Evolutionary conservation across 805 yeast species (phyloP).

Genomic region (Myxozyma neotropica): DNA sequence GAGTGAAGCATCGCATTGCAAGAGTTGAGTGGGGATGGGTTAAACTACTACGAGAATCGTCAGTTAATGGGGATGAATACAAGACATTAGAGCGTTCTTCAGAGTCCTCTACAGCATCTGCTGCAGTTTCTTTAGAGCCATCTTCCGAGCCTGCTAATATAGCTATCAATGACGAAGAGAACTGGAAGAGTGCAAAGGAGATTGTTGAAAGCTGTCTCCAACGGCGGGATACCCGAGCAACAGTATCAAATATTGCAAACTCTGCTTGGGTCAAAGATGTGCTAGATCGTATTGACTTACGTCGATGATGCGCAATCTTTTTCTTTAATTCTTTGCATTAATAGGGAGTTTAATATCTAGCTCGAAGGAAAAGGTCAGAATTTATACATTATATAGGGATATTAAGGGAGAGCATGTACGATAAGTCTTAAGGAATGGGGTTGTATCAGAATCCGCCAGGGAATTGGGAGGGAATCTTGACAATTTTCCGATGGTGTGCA

Average conservation of each 20-base stretch:
- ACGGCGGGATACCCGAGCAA: conserved; percentile 51
- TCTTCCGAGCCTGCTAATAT: too few species aligned
- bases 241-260: conserved; percentile 43
- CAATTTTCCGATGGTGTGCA: too few species aligned
- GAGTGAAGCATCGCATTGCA: conserved; percentile 86
- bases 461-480: too few species aligned
- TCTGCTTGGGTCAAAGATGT: conserved; percentile 45
- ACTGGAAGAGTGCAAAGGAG: conserved; percentile 51
- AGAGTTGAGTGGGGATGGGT: conserved; percentile 91
- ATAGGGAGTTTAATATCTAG: neutral
- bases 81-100: conserved; percentile 30
- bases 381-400: too few species aligned
- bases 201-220: conserved; percentile 56
- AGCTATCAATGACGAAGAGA: neutral
- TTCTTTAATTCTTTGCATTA: neutral
- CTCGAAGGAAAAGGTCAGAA: too few species aligned
- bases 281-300: neutral
- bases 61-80: conserved; percentile 30
- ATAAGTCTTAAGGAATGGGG: too few species aligned
- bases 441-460: too few species aligned
- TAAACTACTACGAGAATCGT: conserved; percentile 44
- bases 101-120: neutral
- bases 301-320: neutral
- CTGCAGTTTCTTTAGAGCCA: neutral
- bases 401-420: too few species aligned